Base-by-base conservation (phyloP, 805 yeast genomes). In the Schwanniomyces sp. region DNA sequence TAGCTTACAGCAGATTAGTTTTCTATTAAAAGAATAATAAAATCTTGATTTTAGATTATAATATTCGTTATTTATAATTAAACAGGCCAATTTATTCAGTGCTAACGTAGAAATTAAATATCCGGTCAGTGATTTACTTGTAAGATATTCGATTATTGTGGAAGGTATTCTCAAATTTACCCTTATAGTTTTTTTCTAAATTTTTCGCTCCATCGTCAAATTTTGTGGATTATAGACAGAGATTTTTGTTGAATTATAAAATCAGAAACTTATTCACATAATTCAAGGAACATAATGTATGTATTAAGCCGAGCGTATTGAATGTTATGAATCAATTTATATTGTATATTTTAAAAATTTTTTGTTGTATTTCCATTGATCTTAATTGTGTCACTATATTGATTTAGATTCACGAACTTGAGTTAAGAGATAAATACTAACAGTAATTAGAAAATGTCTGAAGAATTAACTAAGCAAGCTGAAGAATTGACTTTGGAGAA, bases 381-480 rank as follows among this genome's bases (percentile, higher is more conserved):
- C 27, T 21, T 37, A 12, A 37, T 24, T 21, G 27, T 21, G 40
- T 37, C 17, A 21, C n/a, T 34, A 7, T 7, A 21, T 21, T 37
- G 25, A 21, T 24, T 37, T 16, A 7, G 16, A 21, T 37, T 37
- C 27, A 10, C 21, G 7, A 5, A 7, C n/a, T 18, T 34, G 40
- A 5, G 9, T 21, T 12, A 8, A 37, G 32, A 28, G 17, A 18
- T 14, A 11, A 34, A 18, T 44, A 44, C 43, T 44, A 44, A 44
- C 47, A 30, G 17, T 30, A 12, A 14, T 42, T 34, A 34, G 18
- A 44, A 58, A 61, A 72, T 72, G 77, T 64, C 78, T 54, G 77
- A 71, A 60, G 78, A 74, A 62, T 68, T 75, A 61, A 59, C 70
- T 53, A 63, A 63, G 53, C 61, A 75, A 63, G 69, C 79, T 49